Percentiles rank a stretch among this genome's conserved stretches.
These are phyloP conservation scores for Leccinum colubrinum DNA, from an alignment of 1,284 basidiomycete species.

Conservation along the genomic window DNA sequence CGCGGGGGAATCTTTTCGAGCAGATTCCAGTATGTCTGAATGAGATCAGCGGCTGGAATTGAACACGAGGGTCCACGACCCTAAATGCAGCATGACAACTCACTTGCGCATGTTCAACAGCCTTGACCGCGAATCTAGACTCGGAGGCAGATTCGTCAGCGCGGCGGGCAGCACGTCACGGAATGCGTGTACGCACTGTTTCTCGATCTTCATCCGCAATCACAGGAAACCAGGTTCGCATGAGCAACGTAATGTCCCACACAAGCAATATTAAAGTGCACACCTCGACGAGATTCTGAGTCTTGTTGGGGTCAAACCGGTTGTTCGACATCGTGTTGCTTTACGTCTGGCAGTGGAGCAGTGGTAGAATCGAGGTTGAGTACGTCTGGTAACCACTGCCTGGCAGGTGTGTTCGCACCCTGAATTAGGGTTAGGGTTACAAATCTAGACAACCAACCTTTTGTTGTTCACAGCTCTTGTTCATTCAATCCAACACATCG, in stretches of 20 bases:
- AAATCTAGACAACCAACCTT: neutral
- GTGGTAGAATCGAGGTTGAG: conserved; percentile 38
- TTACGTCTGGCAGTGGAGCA: conserved; percentile 21
- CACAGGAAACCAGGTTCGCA: conserved; percentile 4
- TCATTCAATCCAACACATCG: neutral
- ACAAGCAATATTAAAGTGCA: conserved; percentile 21
- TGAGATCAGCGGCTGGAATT: conserved; percentile 16
- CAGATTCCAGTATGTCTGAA: conserved; percentile 95
- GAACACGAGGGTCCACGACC: conserved; percentile 3
- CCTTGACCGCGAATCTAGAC: conserved; percentile 88
- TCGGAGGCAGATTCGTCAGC: conserved; percentile 20
- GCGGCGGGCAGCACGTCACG: conserved; percentile 3
- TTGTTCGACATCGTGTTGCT: conserved; percentile 28
- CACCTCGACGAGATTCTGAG: conserved; percentile 88
- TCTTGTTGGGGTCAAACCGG: conserved; percentile 80
- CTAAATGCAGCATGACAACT: conserved; percentile 19
- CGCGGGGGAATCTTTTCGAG: conserved; percentile 80
- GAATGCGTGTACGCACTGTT: conserved; percentile 66
- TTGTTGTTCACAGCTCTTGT: neutral
- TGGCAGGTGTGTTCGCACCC: neutral
- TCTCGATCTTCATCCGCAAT: conserved; percentile 75
- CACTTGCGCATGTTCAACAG: conserved; percentile 94
- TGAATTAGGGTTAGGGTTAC: conserved; percentile 28
- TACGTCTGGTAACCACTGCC: neutral
- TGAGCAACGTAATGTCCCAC: conserved; percentile 23